Evolutionary conservation across 768 basidiomycete genomes (phyloP), one percentile per base, ranked within the genome.

Genomic region (Lyophyllum atratum): DNA sequence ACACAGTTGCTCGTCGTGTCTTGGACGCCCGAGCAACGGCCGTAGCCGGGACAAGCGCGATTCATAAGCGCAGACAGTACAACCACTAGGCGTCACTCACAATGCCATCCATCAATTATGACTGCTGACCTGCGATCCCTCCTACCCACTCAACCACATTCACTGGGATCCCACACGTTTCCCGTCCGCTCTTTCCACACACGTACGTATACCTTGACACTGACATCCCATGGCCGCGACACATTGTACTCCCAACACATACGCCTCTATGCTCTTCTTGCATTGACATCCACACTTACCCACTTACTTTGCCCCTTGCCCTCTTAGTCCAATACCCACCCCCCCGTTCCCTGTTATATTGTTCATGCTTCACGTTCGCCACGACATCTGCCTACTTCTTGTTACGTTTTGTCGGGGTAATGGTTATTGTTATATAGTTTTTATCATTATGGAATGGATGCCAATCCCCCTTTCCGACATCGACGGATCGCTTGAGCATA

Each of bases 1-100:
- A 77, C 64, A 89, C 86, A 4, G 74, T 89, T 54, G 79, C 74
- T 25, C 73, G 76, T 24, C 50, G 57, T 11, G 46, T 19, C 14
- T 26, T 55, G 4, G 31, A 46, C n/a, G 29, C 46, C 0, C 40
- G 12, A 4, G 43, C 45, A 12, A 52, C 56, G 3, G 34, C 14
- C 6, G 15, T 25, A 14, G 34, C 48, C 3, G 7, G 29, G 9
- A 50, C 44, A 19, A 33, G 47, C 4, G 21, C 42, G 15, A 26
- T 45, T 12, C 60, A 58, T 33, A 61, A 54, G 50, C 34, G 57
- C 24, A 58, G 60, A 3, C 52, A 54, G 25, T 52, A 45, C 28
- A 33, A 22, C 39, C 19, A 24, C 40, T 52, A 45, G 19, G 17
- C 50, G 11, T 47, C 19, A n/a, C 29, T 26, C 10, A 49, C 28